These are phyloP conservation scores for Trichoderma gamsii DNA, from an alignment of 495 filamentous ascomycete species.

Conservation along the genomic window DNA sequence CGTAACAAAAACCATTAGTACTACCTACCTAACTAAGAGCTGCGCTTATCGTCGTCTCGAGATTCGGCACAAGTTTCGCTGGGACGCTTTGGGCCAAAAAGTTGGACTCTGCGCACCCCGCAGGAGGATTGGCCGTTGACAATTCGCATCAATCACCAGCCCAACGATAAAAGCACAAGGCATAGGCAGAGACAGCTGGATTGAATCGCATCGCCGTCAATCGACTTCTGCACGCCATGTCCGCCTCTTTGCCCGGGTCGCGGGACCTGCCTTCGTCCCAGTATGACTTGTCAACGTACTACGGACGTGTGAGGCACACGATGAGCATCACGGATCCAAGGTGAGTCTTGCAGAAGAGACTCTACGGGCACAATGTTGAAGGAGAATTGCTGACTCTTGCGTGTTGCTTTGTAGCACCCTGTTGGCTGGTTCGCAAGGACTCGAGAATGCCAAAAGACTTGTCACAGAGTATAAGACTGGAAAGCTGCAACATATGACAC, in stretches of 20 bases:
- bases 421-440: conserved; percentile 63
- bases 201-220: conserved; percentile 1
- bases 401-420: conserved; percentile 55
- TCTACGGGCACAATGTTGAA: background rate
- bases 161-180: background rate
- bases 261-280: conserved; percentile 83
- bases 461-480: conserved; percentile 78
- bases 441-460: conserved; percentile 75
- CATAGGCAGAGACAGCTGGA: conserved; percentile 1
- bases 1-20: background rate
- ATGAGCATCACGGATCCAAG: conserved; percentile 90
- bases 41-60: conserved; percentile 13
- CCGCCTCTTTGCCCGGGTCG: conserved; percentile 77
- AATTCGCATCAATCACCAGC: background rate
- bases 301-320: conserved; percentile 87
- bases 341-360: conserved; percentile 49
- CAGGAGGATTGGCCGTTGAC: background rate
- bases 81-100: conserved; percentile 13
- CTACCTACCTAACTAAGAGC: too few species aligned
- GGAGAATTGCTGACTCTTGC: conserved; percentile 14
- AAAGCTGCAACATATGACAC: conserved; percentile 69
- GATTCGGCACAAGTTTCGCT: conserved; percentile 5
- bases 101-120: background rate
- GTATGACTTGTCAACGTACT: conserved; percentile 89
- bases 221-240: conserved; percentile 54